Evolutionary conservation across 2,329 filamentous ascomycete species (phyloP), one percentile per base, ranked within the genome.

Genomic region (Colletotrichum sp.): DNA sequence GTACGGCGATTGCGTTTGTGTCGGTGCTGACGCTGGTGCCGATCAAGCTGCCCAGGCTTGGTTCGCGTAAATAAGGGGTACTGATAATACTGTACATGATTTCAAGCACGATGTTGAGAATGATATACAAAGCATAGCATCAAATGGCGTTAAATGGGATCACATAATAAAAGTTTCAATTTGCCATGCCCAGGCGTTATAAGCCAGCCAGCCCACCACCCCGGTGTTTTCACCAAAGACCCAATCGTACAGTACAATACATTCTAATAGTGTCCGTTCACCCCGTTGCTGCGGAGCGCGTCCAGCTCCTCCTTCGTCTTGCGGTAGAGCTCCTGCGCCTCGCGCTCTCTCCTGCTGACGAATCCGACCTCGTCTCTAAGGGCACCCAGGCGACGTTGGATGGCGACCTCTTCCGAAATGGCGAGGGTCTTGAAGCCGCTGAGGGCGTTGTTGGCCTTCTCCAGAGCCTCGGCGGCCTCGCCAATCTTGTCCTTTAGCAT

Each of bases 281-380:
- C 80, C 52, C 82, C 82, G 63, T 83, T 82, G 52, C 82, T 80
- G 52, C 81, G 84, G 79, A 98, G 86, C 70, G 85, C 87, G 64
- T 93, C 91, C 79, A 98, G 84, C 88, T 99, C 97, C 63, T 96
- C 95, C 85, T 91, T 95, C 75, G 92, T 91, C 78, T 87, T 88
- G 80, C 95, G 91, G 83, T 97, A 99, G 80, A 94, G 84, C 78
- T 98, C 96, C 86, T 99, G 97, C 8, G 95, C 96, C 86, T 98
- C 95, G 75, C 96, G 90, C 87, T 99, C 96, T 78, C 96, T 89
- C 80, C 92, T 92, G 79, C 92, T 95, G 12, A 99, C 91, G 80
- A 95, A 95, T 8, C 89, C 90, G 26, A 98, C 96, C 83, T 98
- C 96, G n/a, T 95, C 93, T 67, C 96, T 91, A 73, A 98, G 86